Evolutionary conservation across 1,284 basidiomycete genomes (phyloP), one percentile per base, ranked within the genome.

Genomic region (Ceratobasidium sp.): DNA sequence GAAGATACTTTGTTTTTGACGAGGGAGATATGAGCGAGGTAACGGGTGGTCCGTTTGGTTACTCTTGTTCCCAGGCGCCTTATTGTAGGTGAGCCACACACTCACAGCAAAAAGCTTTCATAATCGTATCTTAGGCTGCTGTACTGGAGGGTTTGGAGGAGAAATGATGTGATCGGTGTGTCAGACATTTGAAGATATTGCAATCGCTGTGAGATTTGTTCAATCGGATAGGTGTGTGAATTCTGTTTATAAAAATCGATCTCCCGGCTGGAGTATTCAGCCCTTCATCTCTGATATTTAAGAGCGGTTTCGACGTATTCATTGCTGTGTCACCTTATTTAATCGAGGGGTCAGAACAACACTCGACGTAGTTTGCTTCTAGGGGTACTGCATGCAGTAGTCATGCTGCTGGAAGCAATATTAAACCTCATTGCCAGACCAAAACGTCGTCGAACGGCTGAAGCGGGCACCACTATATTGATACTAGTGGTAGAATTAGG

Each of bases 241-340:
- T 91, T 55, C 55, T 83, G 2, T 93, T 94, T 80, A 89, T 94
- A 82, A 76, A 81, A 0, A 83, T 94, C 62, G 92, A 94, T 78
- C 85, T 88, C 59, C 78, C 87, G 14, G 92, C 92, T 36, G 92
- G 89, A 4, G 79, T 94, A 12, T 93, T 93, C 80, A 87, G 84
- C 57, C 84, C 87, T 75, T 80, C 92, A 10, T 92, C 90, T 30
- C 84, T 94, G 41, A 85, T 84, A 21, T 93, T 93, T 82, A 88
- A 90, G 76, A 77, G 80, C 8, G 77, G 84, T 4, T 89, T 94
- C 75, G 90, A 94, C 78, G 79, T 85, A n/a, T 82, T 91, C 45
- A 91, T 90, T 0, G 86, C 85, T 12, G 82, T 91, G n/a, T 82
- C 85, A 46, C n/a, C n/a, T n/a, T n/a, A n/a, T n/a, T n/a, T n/a